phyloP scores from a whole-genome alignment of 306 rosid genomes.

The Hippophae gyantsensis region DNA sequence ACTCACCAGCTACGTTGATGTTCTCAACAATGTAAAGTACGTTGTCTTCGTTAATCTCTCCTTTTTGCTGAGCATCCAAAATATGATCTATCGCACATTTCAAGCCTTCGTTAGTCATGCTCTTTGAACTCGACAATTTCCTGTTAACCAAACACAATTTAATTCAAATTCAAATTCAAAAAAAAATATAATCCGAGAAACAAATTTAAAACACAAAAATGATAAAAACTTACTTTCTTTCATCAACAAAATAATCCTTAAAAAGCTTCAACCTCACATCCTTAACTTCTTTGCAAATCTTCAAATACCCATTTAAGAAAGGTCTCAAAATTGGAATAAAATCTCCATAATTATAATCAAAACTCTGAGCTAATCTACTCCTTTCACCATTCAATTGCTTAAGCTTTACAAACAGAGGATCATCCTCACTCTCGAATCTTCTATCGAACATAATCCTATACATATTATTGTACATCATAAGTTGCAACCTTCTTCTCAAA shows the following conservation, averaged over 20 bases:
- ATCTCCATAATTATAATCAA: slow-evolving; percentile 80
- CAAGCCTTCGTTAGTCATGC: slow-evolving; percentile 37
- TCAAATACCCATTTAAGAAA: slow-evolving; percentile 63
- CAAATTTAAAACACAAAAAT: not conserved
- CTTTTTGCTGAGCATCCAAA: slow-evolving; percentile 72
- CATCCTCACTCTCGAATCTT: slow-evolving; percentile 68
- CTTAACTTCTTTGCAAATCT: slow-evolving; percentile 73
- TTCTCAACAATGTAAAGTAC: slow-evolving; percentile 94
- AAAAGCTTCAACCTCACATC: slow-evolving; percentile 68
- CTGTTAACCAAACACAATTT: slow-evolving; percentile 19
- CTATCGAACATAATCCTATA: slow-evolving; percentile 77
- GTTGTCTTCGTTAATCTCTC: slow-evolving; percentile 88
- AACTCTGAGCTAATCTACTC: slow-evolving; percentile 84
- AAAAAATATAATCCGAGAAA: too few relatives aligned
- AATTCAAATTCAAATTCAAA: too few relatives aligned
- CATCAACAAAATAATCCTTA: slow-evolving; percentile 72
- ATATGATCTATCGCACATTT: slow-evolving; percentile 89
- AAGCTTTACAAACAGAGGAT: slow-evolving; percentile 46
- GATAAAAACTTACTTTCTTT: slow-evolving; percentile 57
- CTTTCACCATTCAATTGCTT: slow-evolving; percentile 68
- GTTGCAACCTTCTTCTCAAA: slow-evolving; percentile 49
- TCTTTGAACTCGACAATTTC: slow-evolving; percentile 48
- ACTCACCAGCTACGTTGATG: slow-evolving; percentile 82
- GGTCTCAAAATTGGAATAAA: slow-evolving; percentile 87
- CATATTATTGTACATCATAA: slow-evolving; percentile 93